Evolutionary conservation across 352 stramenopile species (phyloP).

Genomic region (Globisporangium mamillatum): DNA sequence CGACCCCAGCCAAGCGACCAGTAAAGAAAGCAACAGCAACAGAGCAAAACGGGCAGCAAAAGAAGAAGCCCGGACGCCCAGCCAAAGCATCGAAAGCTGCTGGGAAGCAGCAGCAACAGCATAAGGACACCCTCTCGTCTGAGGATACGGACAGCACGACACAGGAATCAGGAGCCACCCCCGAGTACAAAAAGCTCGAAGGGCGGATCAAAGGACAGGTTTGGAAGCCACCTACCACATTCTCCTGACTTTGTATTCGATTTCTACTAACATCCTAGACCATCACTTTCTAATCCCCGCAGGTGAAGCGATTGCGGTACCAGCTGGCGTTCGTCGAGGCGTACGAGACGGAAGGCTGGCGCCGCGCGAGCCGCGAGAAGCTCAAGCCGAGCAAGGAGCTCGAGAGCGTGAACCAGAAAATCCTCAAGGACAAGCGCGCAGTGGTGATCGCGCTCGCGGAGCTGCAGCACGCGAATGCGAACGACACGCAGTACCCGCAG

Average conservation of each 20-base stretch:
- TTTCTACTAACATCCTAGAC: neutral
- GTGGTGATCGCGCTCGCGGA: slow-evolving; percentile 44
- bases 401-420: slow-evolving; percentile 44
- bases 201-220: slow-evolving; percentile 10
- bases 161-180: neutral
- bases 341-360: slow-evolving; percentile 83
- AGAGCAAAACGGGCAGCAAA: neutral
- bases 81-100: neutral
- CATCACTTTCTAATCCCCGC: neutral
- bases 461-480: slow-evolving; percentile 33
- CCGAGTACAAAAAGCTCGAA: slow-evolving; percentile 19
- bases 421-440: slow-evolving; percentile 47
- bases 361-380: slow-evolving; percentile 69
- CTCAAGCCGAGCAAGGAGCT: slow-evolving; percentile 80
- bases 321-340: slow-evolving; percentile 77
- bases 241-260: neutral
- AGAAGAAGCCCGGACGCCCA: neutral
- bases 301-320: slow-evolving; percentile 60
- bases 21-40: neutral
- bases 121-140: neutral
- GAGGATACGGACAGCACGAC: neutral
- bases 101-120: neutral
- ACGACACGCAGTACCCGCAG: slow-evolving; percentile 53
- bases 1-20: neutral
- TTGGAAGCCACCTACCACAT: neutral